Conservation (phyloP, 768 basidiomycete genomes). For the Suillus subalutaceus region DNA sequence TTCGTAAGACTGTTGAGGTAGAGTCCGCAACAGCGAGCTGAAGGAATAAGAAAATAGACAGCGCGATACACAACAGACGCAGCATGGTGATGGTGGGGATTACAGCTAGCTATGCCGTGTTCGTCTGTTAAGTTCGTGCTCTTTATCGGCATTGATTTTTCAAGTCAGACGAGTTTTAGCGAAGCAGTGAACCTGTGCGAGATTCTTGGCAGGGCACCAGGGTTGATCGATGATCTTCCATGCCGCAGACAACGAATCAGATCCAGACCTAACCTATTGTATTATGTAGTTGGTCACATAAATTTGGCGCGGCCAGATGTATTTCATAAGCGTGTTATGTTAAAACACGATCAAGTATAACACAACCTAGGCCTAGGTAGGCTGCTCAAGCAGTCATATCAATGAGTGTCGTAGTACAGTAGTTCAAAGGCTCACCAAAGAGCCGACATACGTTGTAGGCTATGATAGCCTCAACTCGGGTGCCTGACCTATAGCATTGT, state of each 20-base stretch:
- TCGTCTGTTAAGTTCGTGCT: not conserved
- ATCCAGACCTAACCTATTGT: not conserved
- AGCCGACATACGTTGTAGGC: not conserved
- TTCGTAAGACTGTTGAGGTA: not conserved
- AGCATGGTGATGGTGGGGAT: not conserved
- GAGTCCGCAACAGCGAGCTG: conserved; percentile 3
- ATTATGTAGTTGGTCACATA: not conserved
- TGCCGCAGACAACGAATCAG: not conserved
- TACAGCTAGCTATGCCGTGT: not conserved
- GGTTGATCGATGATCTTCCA: not conserved
- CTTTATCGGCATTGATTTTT: not conserved
- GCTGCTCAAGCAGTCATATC: not conserved
- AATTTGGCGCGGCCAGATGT: not conserved
- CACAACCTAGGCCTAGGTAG: not conserved
- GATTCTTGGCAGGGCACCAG: conserved; percentile 6
- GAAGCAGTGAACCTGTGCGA: not conserved
- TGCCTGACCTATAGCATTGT: not conserved
- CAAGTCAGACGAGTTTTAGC: not conserved
- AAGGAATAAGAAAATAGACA: not conserved
- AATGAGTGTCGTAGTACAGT: not conserved
- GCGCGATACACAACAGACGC: not conserved
- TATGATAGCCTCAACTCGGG: not conserved
- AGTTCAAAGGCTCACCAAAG: not conserved
- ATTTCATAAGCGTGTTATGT: not conserved
- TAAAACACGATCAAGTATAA: not conserved